Evolutionary conservation across 2,329 filamentous ascomycete species (phyloP).

Genomic region (Westerdykella aurantiaca): DNA sequence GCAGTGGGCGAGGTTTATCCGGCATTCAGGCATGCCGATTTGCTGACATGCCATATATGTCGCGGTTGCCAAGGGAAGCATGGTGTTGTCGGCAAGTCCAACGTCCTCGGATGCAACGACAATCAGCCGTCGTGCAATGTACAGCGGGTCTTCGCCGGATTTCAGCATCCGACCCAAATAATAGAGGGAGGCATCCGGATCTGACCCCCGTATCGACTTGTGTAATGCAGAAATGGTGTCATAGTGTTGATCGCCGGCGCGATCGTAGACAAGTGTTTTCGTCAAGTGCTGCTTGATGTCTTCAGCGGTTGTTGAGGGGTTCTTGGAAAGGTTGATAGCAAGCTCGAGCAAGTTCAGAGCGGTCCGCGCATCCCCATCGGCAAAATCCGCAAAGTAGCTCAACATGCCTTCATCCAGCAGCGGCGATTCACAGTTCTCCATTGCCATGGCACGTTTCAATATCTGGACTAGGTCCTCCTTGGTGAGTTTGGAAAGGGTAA

Average conservation of each 20-base stretch:
- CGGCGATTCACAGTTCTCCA: conserved; percentile 50
- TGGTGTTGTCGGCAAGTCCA: conserved; percentile 77
- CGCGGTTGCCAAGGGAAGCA: conserved; percentile 78
- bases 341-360: conserved; percentile 89
- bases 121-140: conserved; percentile 85
- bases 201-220: conserved; percentile 84
- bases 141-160: conserved; percentile 87
- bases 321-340: conserved; percentile 68
- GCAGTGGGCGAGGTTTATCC: conserved; percentile 86
- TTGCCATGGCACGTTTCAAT: conserved; percentile 64
- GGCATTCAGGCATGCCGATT: conserved; percentile 89
- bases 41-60: conserved; percentile 85
- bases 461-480: conserved; percentile 68
- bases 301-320: conserved; percentile 62
- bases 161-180: conserved; percentile 95
- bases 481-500: conserved; percentile 72
- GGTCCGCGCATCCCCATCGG: conserved; percentile 88
- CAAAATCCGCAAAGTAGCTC: conserved; percentile 74
- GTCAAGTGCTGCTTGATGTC: conserved; percentile 78
- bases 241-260: conserved; percentile 93
- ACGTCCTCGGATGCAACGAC: conserved; percentile 94
- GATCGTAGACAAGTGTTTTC: conserved; percentile 90
- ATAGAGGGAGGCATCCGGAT: conserved; percentile 84
- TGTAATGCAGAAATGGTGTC: conserved; percentile 96
- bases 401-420: conserved; percentile 74